Percentiles rank a stretch among this genome's conserved stretches.
These are phyloP conservation scores for Lyophyllum atratum DNA, from an alignment of 768 basidiomycete species.

Conservation along the genomic window DNA sequence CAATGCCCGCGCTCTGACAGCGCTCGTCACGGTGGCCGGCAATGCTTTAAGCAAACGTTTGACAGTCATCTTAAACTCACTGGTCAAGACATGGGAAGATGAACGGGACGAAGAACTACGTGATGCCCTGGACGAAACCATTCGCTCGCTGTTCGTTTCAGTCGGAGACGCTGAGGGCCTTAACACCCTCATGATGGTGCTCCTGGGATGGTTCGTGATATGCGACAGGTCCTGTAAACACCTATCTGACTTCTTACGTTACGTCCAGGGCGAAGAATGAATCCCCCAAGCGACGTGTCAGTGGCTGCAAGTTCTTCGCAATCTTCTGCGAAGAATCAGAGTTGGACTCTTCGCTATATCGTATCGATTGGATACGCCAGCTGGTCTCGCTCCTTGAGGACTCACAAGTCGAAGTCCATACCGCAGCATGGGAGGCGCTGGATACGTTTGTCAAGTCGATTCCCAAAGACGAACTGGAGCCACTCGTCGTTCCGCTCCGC, in stretches of 20 bases:
- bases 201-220: conserved; percentile 79
- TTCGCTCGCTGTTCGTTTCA: conserved; percentile 73
- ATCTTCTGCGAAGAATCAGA: conserved; percentile 83
- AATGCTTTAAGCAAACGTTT: conserved; percentile 84
- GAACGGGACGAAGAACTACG: conserved; percentile 69
- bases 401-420: conserved; percentile 69
- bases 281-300: conserved; percentile 68
- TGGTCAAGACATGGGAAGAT: conserved; percentile 77
- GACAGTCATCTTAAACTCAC: conserved; percentile 72
- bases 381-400: conserved; percentile 86
- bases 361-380: conserved; percentile 93
- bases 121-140: conserved; percentile 72
- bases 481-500: conserved; percentile 86
- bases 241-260: neutral
- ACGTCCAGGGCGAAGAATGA: conserved; percentile 78
- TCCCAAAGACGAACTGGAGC: conserved; percentile 91
- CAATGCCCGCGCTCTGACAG: conserved; percentile 89
- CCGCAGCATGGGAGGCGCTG: conserved; percentile 79
- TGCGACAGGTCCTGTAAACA: neutral
- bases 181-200: conserved; percentile 83
- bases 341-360: conserved; percentile 82
- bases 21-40: conserved; percentile 93
- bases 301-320: conserved; percentile 76
- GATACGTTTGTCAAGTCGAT: conserved; percentile 88
- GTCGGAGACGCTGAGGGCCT: conserved; percentile 86